Conservation (phyloP, 345 rosid genomes). For the Pugionium cornutum region DNA sequence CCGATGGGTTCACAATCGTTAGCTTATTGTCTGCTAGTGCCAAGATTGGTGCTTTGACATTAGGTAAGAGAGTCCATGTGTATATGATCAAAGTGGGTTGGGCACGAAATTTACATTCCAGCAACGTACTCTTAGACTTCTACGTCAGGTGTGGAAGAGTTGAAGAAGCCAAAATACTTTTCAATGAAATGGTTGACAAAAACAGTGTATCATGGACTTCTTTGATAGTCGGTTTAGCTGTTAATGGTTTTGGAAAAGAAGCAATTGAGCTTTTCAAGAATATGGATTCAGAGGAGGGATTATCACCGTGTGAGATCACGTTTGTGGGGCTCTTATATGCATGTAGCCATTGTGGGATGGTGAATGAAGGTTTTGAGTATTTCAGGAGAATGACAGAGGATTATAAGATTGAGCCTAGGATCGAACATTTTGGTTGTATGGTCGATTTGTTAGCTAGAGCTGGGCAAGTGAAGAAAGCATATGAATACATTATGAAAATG, state of each 20-base stretch:
- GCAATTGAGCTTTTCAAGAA: slow-evolving; percentile 59
- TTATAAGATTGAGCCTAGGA: slow-evolving; percentile 62
- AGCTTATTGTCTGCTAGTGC: slow-evolving; percentile 77
- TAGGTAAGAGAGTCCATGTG: slow-evolving; percentile 70
- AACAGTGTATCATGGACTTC: slow-evolving; percentile 81
- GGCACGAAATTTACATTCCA: slow-evolving; percentile 50
- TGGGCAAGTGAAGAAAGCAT: slow-evolving; percentile 67
- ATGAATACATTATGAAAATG: slow-evolving; percentile 55
- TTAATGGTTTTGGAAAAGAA: slow-evolving; percentile 80
- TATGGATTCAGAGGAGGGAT: slow-evolving; percentile 51
- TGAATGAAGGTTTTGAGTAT: slow-evolving; percentile 66
- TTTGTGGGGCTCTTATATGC: slow-evolving; percentile 82
- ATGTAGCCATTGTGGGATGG: slow-evolving; percentile 91
- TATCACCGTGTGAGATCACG: slow-evolving; percentile 64
- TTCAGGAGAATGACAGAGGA: slow-evolving; percentile 65
- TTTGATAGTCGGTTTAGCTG: slow-evolving; percentile 78
- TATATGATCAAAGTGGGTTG: slow-evolving; percentile 59
- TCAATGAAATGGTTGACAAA: slow-evolving; percentile 58
- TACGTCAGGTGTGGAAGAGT: slow-evolving; percentile 73
- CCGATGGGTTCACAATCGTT: slow-evolving; percentile 82
- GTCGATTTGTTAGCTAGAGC: slow-evolving; percentile 87
- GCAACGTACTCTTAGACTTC: slow-evolving; percentile 72
- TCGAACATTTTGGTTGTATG: slow-evolving; percentile 88
- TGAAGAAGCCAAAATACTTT: slow-evolving; percentile 53
- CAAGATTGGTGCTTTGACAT: slow-evolving; percentile 68